Conservation (phyloP, 75 land plant species). For the Sequoia sempervirens region DNA sequence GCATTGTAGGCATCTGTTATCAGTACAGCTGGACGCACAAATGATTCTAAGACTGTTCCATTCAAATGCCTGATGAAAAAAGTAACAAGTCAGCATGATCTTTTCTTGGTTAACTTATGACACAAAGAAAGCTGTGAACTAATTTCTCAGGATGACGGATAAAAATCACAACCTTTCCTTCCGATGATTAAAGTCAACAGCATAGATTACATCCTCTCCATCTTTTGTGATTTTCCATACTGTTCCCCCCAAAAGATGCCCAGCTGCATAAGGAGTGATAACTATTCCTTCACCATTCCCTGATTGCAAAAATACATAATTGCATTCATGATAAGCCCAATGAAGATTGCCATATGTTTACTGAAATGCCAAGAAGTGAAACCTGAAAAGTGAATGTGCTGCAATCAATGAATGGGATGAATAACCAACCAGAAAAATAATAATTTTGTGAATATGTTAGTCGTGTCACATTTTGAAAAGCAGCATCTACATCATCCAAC, state of each 20-base stretch:
- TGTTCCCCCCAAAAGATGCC: conserved; percentile 91
- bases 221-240: conserved; percentile 98
- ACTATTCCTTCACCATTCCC: conserved; percentile 97
- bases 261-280: conserved; percentile 94
- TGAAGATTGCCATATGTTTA: not conserved
- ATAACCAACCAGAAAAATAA: conserved; percentile 64
- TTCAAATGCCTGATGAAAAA: conserved; percentile 73
- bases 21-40: conserved; percentile 94
- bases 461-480: conserved; percentile 66
- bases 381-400: not conserved
- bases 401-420: not conserved
- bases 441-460: conserved; percentile 87
- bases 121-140: not conserved
- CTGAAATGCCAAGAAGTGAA: conserved; percentile 5
- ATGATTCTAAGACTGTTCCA: conserved; percentile 86
- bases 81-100: not conserved
- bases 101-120: not conserved
- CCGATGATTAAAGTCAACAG: conserved; percentile 96
- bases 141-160: not conserved
- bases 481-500: conserved; percentile 86
- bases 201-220: conserved; percentile 98
- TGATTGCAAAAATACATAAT: conserved; percentile 13
- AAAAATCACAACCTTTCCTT: conserved; percentile 76
- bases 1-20: conserved; percentile 98
- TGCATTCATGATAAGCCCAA: not conserved